Conservation (phyloP, 108 stramenopile genomes). For the Conticribra weissflogii region DNA sequence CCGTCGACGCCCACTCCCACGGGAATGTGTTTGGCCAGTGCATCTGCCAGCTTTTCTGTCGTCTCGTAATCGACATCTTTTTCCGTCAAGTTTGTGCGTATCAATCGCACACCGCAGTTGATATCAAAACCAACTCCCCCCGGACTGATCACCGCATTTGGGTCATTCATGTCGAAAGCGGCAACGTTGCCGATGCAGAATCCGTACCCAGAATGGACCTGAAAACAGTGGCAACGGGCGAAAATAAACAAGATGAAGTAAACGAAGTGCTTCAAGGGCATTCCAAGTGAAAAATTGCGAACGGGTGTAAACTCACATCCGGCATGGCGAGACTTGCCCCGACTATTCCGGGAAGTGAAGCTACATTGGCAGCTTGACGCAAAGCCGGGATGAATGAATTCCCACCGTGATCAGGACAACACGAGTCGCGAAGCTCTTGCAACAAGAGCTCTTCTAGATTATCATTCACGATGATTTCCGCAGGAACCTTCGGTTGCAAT, state of each 20-base stretch:
- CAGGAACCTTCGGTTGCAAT: conserved; percentile 35
- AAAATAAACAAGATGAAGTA: too few species aligned
- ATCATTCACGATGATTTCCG: conserved; percentile 69
- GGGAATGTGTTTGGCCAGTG: conserved; percentile 85
- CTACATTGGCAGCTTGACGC: conserved; percentile 83
- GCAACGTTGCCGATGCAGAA: conserved; percentile 92
- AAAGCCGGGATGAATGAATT: conserved; percentile 85
- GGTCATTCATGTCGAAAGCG: conserved; percentile 86
- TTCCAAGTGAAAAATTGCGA: too few species aligned
- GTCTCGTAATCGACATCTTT: conserved; percentile 55
- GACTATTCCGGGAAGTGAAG: conserved; percentile 85
- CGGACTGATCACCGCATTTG: conserved; percentile 75
- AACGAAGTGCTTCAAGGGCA: too few species aligned
- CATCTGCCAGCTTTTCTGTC: conserved; percentile 66
- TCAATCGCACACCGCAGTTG: conserved; percentile 85
- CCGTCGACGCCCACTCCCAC: conserved; percentile 85
- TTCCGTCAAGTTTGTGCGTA: conserved; percentile 81
- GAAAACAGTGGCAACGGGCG: too few species aligned
- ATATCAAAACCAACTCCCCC: conserved; percentile 86
- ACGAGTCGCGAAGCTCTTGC: conserved; percentile 66
- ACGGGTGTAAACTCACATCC: too few species aligned
- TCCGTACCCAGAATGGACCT: conserved; percentile 87
- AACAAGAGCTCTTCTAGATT: conserved; percentile 62
- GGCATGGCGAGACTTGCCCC: conserved; percentile 77
- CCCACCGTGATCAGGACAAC: conserved; percentile 18